A percentile compares a stretch with the other conserved stretches of the same genome.
These are phyloP conservation scores for grape (Vitis vinifera) DNA, from an alignment of 164 flowering plant species.

Conservation along the genomic window ASM3070453v1 NC_081817.1:1028001-1028500, in stretches of 20 bases:
- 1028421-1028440: constrained; percentile 35
- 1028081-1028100: not conserved
- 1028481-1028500: not conserved
- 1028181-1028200: constrained; percentile 21
- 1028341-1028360: constrained; percentile 50
- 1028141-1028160: too few species aligned
- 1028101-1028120: not conserved
- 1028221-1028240: not conserved
- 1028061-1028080: too few species aligned
- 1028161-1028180: too few species aligned
- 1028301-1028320: constrained; percentile 49
- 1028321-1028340: constrained; percentile 45
- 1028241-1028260: not conserved
- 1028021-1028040: too few species aligned
- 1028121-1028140: too few species aligned
- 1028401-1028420: constrained; percentile 52
- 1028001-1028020: too few species aligned
- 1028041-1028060: too few species aligned
- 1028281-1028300: constrained; percentile 42
- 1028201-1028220: constrained; percentile 10
- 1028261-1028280: not conserved
- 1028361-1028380: constrained; percentile 46
- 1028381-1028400: constrained; percentile 51
- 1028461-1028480: too few species aligned
- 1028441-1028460: too few species aligned